Percentiles rank a stretch among this genome's conserved stretches.
Evolutionary conservation across 2,329 filamentous ascomycete genomes (phyloP).

Genomic region (Pseudogymnoascus verrucosus): DNA sequence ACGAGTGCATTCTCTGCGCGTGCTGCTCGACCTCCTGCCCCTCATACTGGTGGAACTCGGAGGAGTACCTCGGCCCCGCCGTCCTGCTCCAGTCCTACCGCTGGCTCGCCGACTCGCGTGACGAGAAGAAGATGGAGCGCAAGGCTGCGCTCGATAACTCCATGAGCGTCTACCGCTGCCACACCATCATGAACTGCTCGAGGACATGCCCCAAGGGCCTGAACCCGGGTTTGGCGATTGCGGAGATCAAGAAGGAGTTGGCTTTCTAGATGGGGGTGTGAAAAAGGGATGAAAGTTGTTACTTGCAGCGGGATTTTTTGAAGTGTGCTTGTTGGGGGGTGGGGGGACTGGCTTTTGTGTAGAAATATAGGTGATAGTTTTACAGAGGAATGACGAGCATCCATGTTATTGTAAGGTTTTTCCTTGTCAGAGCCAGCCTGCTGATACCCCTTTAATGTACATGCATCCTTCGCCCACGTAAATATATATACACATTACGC

Average conservation of each 20-base stretch:
- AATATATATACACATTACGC: background rate
- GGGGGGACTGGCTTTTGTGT: constrained; percentile 6
- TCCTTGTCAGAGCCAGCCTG: background rate
- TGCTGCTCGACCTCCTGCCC: constrained; percentile 99
- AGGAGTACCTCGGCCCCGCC: constrained; percentile 96
- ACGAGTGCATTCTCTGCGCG: constrained; percentile 98
- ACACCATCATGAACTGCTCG: constrained; percentile 98
- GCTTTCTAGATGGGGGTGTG: constrained; percentile 35
- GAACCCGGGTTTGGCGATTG: constrained; percentile 91
- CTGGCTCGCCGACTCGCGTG: constrained; percentile 91
- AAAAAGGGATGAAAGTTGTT: constrained; percentile 2
- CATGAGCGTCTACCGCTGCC: constrained; percentile 98
- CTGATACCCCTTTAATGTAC: background rate
- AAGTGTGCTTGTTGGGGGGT: background rate
- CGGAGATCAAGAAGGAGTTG: constrained; percentile 98
- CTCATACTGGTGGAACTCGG: constrained; percentile 99
- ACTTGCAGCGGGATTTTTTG: constrained; percentile 3
- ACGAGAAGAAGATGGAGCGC: constrained; percentile 80
- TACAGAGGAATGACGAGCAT: constrained; percentile 1
- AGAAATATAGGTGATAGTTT: constrained; percentile 7
- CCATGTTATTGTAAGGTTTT: background rate
- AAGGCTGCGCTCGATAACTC: constrained; percentile 93
- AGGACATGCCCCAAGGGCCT: constrained; percentile 96
- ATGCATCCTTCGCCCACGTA: background rate
- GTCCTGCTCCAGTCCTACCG: constrained; percentile 96